These are phyloP conservation scores for Aspergillus versicolor DNA, from an alignment of 2,329 filamentous ascomycete species.

Conservation along the genomic window DNA sequence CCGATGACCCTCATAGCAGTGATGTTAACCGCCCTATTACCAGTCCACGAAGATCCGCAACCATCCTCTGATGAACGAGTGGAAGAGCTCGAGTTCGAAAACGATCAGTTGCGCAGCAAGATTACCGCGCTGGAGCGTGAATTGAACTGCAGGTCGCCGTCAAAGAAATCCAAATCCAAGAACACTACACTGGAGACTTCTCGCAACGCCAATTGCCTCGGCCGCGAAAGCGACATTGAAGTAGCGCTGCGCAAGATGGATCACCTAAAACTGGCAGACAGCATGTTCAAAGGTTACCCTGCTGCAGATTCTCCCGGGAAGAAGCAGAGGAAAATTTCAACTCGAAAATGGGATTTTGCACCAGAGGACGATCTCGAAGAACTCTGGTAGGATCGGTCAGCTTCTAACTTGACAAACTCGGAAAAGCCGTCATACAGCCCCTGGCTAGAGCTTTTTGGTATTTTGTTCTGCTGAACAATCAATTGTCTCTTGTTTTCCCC, in stretches of 20 bases:
- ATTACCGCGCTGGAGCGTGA: slow-evolving; percentile 66
- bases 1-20: too few species aligned
- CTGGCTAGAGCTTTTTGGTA: too few species aligned
- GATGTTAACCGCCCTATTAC: not conserved
- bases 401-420: too few species aligned
- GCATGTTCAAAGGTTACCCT: slow-evolving; percentile 27
- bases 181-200: slow-evolving; percentile 25
- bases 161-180: slow-evolving; percentile 49
- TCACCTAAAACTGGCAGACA: slow-evolving; percentile 38
- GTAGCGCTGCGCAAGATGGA: slow-evolving; percentile 40
- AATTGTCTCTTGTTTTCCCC: not conserved
- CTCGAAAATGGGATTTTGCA: slow-evolving; percentile 49
- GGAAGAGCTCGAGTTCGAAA: slow-evolving; percentile 68
- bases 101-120: slow-evolving; percentile 66
- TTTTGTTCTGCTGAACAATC: not conserved
- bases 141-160: slow-evolving; percentile 62
- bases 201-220: slow-evolving; percentile 29
- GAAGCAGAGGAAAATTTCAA: slow-evolving; percentile 45
- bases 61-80: slow-evolving; percentile 57
- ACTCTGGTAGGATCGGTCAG: too few species aligned
- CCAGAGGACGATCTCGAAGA: slow-evolving; percentile 36
- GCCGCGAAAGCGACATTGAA: slow-evolving; percentile 42
- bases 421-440: too few species aligned
- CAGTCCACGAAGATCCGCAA: slow-evolving; percentile 49
- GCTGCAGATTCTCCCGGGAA: slow-evolving; percentile 33